Conservation (phyloP, 352 stramenopile genomes). For the Globisporangium echinulatum region DNA sequence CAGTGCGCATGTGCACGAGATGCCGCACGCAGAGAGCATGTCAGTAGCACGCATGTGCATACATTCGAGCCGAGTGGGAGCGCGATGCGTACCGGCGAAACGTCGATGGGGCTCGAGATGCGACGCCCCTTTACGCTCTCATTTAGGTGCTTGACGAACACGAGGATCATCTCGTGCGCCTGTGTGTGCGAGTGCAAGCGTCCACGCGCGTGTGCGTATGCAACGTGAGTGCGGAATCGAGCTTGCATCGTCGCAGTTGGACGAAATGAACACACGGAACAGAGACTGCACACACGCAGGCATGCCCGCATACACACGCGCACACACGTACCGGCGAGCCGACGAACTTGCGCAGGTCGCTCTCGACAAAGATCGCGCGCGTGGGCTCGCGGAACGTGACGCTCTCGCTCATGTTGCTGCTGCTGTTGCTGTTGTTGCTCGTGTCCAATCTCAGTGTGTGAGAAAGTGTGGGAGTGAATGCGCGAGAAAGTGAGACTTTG, state of each 20-base stretch:
- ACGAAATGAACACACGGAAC: too few relatives aligned
- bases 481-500: background rate
- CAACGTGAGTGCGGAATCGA: slow-evolving; percentile 1
- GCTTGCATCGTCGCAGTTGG: too few relatives aligned
- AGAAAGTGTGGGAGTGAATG: background rate
- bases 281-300: too few relatives aligned
- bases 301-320: too few relatives aligned
- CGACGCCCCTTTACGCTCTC: slow-evolving; percentile 60
- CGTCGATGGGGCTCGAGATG: slow-evolving; percentile 54
- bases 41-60: too few relatives aligned
- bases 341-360: slow-evolving; percentile 63
- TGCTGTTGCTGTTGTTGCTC: slow-evolving; percentile 2
- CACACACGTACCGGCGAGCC: slow-evolving; percentile 41
- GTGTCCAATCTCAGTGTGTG: background rate
- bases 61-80: too few relatives aligned
- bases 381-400: slow-evolving; percentile 43
- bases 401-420: slow-evolving; percentile 9
- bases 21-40: too few relatives aligned
- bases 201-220: background rate
- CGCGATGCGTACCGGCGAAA: slow-evolving; percentile 46
- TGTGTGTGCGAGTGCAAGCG: slow-evolving; percentile 12
- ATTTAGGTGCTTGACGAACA: slow-evolving; percentile 81
- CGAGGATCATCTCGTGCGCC: slow-evolving; percentile 74
- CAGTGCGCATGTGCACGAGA: too few relatives aligned
- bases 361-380: slow-evolving; percentile 75